Base-by-base conservation (phyloP, 345 rosid species). In the Corchorus olitorius region DNA sequence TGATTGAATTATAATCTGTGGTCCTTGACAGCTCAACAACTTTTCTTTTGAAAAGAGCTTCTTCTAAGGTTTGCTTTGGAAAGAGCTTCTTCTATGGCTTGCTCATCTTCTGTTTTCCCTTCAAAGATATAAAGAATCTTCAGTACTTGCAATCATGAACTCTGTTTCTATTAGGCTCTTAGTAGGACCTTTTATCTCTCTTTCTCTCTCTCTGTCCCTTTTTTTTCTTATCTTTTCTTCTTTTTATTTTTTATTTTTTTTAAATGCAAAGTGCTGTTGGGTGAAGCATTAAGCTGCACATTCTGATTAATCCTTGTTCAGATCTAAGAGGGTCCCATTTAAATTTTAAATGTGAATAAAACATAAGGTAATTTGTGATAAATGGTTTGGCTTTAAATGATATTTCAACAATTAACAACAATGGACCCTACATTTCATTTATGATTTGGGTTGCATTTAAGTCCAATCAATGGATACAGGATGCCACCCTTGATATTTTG, bases 11-110 rank as follows among this genome's bases (percentile, higher is more conserved):
- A 63, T 61, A 69, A 22, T 9, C 46, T 64, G 52, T 76, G 39
- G 72, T 19, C 35, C n/a, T 64, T 41, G 55, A 77, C 80, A 61
- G 55, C 71, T 53, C 69, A 69, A 59, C 80, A 66, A 72, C 66
- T 27, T 20, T 63, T 16, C 64, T 70, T 73, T 60, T 17, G 65
- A 52, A 66, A 69, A 43, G 43, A 7, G 49, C 69, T 39, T 1
- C 37, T 39, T 73, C 17, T 74, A n/a, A 59, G 70, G 60, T 49
- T 71, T 76, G 20, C 7, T 56, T 60, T 17, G 65, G 41, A 66
- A 69, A 43, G 43, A 7, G 49, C 69, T 39, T 1, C 37, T 39
- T 73, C 17, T 74, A n/a, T 67, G 70, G 60, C 52, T 71, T 76
- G 20, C 7, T 56, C 27, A 72, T 50, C 13, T n/a, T 27, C 34